Evolutionary conservation across 2,329 filamentous ascomycete species (phyloP), one percentile per base, ranked within the genome.

Genomic region (Cyclaneusma minus): DNA sequence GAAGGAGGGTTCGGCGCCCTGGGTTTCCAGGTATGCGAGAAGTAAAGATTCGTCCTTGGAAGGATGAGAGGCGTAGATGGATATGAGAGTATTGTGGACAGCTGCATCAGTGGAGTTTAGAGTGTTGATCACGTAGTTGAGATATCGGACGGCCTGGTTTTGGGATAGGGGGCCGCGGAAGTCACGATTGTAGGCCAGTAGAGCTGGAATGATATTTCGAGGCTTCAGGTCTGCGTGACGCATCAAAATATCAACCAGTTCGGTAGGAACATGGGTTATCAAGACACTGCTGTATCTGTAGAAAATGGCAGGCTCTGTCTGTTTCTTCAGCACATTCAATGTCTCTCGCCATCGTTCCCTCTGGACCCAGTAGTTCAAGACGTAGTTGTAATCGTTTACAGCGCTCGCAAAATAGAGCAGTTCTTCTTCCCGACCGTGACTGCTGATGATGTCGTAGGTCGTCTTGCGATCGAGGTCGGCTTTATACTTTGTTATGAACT

Each of bases 271-370:
- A 46, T 94, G 81, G 10, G 74, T 77, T 78, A 98, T 93, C 24
- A 98, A 65, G n/a, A 95, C 85, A 43, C 78, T 93, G 57, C 83
- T 89, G 50, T 95, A 94, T 35, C 82, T 78, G 58, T 95, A 95
- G 54, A 95, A 98, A 23, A 92, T 81, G 26, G 92, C 83, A 0
- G 82, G 70, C 26, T 92, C 80, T 4, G 76, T 92, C 53, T 98
- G 89, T 50, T 80, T 84, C 56, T 94, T 92, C 27, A 98, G 62
- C 21, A 95, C 84, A 29, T 71, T 68, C 37, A 98, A 60, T 3
- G 84, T 83, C 41, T 94, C 84, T 4, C 60, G 55, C 89, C 89
- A 98, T 40, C 81, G 71, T 53, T 95, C 89, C 32, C 87, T 68
- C 51, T 95, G 89, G 11, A 95, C 78, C 89, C 89, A 98, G 52